A percentile compares a stretch with the other conserved stretches of the same genome.
phyloP scores from a whole-genome alignment of 805 yeast genomes.

The Spathaspora passalidarum region DNA sequence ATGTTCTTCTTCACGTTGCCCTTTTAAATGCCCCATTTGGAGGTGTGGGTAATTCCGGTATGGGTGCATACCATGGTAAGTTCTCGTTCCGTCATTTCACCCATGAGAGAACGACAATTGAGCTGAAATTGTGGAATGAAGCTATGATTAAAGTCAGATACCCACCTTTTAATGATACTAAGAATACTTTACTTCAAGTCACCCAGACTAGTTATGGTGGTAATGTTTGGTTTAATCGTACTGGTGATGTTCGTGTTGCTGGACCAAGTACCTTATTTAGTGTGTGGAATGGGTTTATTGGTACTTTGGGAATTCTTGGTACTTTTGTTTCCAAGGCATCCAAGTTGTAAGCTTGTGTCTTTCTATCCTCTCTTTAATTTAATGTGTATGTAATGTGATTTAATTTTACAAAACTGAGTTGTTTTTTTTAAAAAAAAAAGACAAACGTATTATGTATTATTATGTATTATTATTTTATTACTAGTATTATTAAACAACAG shows the following conservation, averaged over 20 bases:
- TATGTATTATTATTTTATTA: background rate
- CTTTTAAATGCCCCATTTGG: slow-evolving; percentile 79
- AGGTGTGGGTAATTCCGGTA: slow-evolving; percentile 83
- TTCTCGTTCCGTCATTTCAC: slow-evolving; percentile 55
- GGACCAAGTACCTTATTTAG: slow-evolving; percentile 35
- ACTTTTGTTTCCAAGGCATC: slow-evolving; percentile 10
- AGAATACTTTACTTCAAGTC: slow-evolving; percentile 25
- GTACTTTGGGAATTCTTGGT: slow-evolving; percentile 26
- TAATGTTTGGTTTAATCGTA: slow-evolving; percentile 37
- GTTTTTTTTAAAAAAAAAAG: too few species aligned
- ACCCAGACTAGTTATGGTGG: slow-evolving; percentile 29
- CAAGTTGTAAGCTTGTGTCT: background rate
- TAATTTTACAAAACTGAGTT: too few species aligned
- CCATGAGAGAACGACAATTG: slow-evolving; percentile 66
- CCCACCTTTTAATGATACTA: slow-evolving; percentile 52
- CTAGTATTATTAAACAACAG: background rate
- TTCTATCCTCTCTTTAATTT: background rate
- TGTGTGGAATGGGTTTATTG: slow-evolving; percentile 29
- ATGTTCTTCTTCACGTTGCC: slow-evolving; percentile 68
- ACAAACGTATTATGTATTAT: background rate
- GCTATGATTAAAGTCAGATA: slow-evolving; percentile 56
- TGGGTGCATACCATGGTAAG: slow-evolving; percentile 78
- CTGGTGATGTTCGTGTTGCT: slow-evolving; percentile 28
- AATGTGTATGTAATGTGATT: background rate
- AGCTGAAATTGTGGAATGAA: slow-evolving; percentile 67